Evolutionary conservation across 768 basidiomycete genomes (phyloP), one percentile per base, ranked within the genome.

Genomic region (Mycena polygramma): DNA sequence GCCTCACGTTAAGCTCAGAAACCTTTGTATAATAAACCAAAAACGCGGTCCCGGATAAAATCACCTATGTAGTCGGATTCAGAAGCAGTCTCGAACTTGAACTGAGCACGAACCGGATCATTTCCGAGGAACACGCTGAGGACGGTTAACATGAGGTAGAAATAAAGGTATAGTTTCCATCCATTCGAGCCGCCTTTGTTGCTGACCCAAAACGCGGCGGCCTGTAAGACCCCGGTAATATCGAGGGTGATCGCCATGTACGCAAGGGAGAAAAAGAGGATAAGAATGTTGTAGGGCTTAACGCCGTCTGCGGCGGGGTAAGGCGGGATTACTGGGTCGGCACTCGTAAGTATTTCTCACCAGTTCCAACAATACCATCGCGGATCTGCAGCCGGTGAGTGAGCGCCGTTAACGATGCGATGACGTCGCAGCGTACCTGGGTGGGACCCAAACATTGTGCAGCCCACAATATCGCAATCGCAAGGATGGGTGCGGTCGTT

Each of bases 181-280:
- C 94, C 94, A 35, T 90, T 89, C 8, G 83, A 79, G 4, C 95
- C 93, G 26, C 94, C 93, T 76, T 87, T 88, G 70, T 93, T 92
- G 71, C 91, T 91, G 73, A 98, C 95, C 89, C 90, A 93, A 81
- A 95, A 96, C 0, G 97, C 96, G 1, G 96, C 90, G 17, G 93
- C 92, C 58, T 93, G 90, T 6, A 99, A 85, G 19, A 96, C 85
- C 7, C 97, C 97, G 0, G 96, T 96, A 10, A 92, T 87, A 75
- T 98, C 97, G 49, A 98, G 86, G 0, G 96, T 94, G 41, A 98
- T 92, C 7, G 96, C 91, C 85, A 98, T 92, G 81, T 98, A 98
- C 0, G 96, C 95, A 57, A 98, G 85, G 4, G 93, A 94, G 74
- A 95, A 90, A 81, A 99, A 98, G 1, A 99, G 83, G 30, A 95